Evolutionary conservation across 1,139 yeast genomes (phyloP).

Genomic region (Suzukiozyma palmioleophila): DNA sequence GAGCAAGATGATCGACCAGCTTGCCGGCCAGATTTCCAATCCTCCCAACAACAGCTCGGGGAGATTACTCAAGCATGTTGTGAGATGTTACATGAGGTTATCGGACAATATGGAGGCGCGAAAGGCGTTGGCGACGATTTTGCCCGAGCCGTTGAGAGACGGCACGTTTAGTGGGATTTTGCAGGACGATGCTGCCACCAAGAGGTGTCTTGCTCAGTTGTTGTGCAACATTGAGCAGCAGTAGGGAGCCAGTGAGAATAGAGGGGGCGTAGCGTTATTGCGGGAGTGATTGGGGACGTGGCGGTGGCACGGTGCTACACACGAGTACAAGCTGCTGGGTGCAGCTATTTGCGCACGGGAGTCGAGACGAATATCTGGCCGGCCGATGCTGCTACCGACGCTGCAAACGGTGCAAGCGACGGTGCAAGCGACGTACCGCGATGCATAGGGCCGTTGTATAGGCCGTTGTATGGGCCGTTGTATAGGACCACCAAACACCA

Average conservation of each 20-base stretch:
- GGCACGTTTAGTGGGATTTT: constrained; percentile 81
- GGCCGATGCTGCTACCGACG: too few species aligned
- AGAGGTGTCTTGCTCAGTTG: constrained; percentile 80
- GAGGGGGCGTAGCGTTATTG: constrained; percentile 2
- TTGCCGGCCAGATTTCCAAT: constrained; percentile 22
- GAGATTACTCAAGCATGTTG: constrained; percentile 85
- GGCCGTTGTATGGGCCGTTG: too few species aligned
- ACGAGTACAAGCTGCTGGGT: too few species aligned
- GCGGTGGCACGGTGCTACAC: too few species aligned
- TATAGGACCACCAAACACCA: too few species aligned
- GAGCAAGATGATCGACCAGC: constrained; percentile 83
- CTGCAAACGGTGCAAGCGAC: too few species aligned
- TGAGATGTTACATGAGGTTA: constrained; percentile 85
- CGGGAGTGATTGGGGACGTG: too few species aligned
- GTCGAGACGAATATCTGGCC: too few species aligned
- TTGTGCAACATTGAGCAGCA: constrained; percentile 57
- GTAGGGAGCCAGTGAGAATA: too few species aligned
- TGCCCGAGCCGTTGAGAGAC: constrained; percentile 86
- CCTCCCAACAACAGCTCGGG: constrained; percentile 57
- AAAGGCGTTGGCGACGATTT: constrained; percentile 74
- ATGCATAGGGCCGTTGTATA: too few species aligned
- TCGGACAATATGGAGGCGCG: constrained; percentile 91
- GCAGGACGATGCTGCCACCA: constrained; percentile 85
- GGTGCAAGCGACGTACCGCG: too few species aligned
- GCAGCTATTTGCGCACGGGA: too few species aligned